These are phyloP conservation scores for Aspergillus kassunensis DNA, from an alignment of 495 filamentous ascomycete species.

Conservation along the genomic window DNA sequence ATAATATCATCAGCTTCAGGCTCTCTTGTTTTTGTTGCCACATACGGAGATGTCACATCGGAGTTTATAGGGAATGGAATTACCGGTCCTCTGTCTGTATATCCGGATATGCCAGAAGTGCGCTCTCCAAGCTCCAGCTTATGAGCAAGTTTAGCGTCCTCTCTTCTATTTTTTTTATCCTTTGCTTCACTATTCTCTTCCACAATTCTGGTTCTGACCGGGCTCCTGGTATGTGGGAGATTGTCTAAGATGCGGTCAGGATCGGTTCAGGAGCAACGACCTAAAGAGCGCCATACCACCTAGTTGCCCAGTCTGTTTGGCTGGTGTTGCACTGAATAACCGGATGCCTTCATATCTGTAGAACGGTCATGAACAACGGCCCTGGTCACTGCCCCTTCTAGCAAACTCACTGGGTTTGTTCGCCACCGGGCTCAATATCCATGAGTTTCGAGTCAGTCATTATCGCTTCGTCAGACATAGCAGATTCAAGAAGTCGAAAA, in stretches of 20 bases:
- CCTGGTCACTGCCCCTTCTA: neutral
- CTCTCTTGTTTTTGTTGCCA: slow-evolving; percentile 24
- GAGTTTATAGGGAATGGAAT: slow-evolving; percentile 22
- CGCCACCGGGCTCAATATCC: slow-evolving; percentile 8
- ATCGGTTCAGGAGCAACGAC: neutral
- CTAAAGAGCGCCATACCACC: slow-evolving; percentile 38
- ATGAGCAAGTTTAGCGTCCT: slow-evolving; percentile 28
- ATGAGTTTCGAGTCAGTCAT: slow-evolving; percentile 4
- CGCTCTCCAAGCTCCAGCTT: slow-evolving; percentile 26
- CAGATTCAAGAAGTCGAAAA: too few relatives aligned
- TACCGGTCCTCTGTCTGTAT: slow-evolving; percentile 34
- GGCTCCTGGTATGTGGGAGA: slow-evolving; percentile 30
- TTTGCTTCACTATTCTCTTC: slow-evolving; percentile 3
- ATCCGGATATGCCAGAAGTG: slow-evolving; percentile 14
- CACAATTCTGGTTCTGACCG: slow-evolving; percentile 17
- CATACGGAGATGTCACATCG: slow-evolving; percentile 28
- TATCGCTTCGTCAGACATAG: too few relatives aligned
- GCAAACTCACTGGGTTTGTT: slow-evolving; percentile 6
- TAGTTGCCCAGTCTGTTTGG: slow-evolving; percentile 57
- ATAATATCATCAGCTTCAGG: slow-evolving; percentile 43
- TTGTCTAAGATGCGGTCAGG: slow-evolving; percentile 12
- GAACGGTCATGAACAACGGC: slow-evolving; percentile 2
- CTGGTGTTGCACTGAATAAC: slow-evolving; percentile 42
- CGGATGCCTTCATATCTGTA: slow-evolving; percentile 59
- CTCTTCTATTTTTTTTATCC: slow-evolving; percentile 12